Base-by-base conservation (phyloP, 352 stramenopile species). In the Pythium apleroticum region DNA sequence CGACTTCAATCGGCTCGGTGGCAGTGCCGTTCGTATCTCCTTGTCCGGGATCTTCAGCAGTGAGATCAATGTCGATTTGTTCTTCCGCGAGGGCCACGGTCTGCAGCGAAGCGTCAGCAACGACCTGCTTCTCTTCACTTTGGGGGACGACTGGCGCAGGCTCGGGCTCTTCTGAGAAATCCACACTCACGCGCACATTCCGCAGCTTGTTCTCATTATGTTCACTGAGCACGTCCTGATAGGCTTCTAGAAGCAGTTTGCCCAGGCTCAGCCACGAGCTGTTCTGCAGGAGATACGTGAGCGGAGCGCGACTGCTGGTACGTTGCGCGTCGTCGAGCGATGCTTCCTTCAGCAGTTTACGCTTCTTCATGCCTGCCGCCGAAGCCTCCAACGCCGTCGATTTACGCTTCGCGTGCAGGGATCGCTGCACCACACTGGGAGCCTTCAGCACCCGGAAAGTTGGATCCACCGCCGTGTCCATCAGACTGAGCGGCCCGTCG, bases 161-260 rank as follows among this genome's bases (percentile, higher is more conserved):
- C 27, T 54, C 48, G 2, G 24, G 30, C 28, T 62, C 57, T 27
- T 65, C 57, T 4, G 41, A n/a, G 30, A 71, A 71, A 22, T 65
- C 64, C 33, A 49, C 52, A 8, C 45, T 25, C 24, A 71, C n/a
- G 12, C 15, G 39, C 20, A 72, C 53, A 6, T 25, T 39, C 6
- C 64, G 52, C 45, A 37, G 24, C 2, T 30, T 41, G n/a, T 17
- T 31, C 15, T 3, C n/a, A 0, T 63, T 48, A 25, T 62, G 48
- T 33, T 77, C 71, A n/a, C 65, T 75, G 27, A 71, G 74, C 12
- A 71, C 73, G 7, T 91, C 83, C 28, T 91, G 80, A 57, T 84
- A 89, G 2, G 78, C 78, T 65, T 88, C 71, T 19, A 91, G 65
- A 35, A 91, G 61, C 10, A 91, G 39, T 65, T 86, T 80, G 1